phyloP scores from a whole-genome alignment of 2,329 filamentous ascomycete species.

The Colletotrichum phormii region DNA sequence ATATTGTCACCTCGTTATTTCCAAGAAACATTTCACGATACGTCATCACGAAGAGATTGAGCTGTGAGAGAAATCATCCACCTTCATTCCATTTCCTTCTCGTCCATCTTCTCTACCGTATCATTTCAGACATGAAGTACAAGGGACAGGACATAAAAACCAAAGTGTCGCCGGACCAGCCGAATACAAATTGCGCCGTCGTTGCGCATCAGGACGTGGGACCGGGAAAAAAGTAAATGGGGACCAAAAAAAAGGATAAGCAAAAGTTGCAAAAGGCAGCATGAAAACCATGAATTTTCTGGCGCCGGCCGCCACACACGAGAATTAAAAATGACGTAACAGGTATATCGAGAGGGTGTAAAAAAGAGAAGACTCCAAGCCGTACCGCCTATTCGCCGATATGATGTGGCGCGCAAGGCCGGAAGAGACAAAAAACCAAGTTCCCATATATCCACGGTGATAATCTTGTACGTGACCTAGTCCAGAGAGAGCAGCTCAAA shows the following conservation, averaged over 20 bases:
- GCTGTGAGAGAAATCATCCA: slow-evolving; percentile 17
- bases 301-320: slow-evolving; percentile 17
- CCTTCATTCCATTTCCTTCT: slow-evolving; percentile 29
- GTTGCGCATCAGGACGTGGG: slow-evolving; percentile 26
- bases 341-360: slow-evolving; percentile 31
- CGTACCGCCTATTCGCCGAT: slow-evolving; percentile 11
- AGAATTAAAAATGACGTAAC: slow-evolving; percentile 31
- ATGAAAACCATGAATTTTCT: slow-evolving; percentile 9
- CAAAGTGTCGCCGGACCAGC: slow-evolving; percentile 41
- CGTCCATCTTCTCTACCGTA: slow-evolving; percentile 24
- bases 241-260: background rate
- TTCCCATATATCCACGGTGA: slow-evolving; percentile 33
- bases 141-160: slow-evolving; percentile 16
- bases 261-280: background rate
- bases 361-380: slow-evolving; percentile 19
- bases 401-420: slow-evolving; percentile 8
- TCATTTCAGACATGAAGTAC: slow-evolving; percentile 29
- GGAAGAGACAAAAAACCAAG: slow-evolving; percentile 15
- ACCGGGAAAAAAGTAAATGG: background rate
- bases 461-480: slow-evolving; percentile 24
- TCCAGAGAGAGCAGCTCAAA: slow-evolving; percentile 24
- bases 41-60: background rate
- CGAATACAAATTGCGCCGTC: slow-evolving; percentile 36
- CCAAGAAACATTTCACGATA: background rate
- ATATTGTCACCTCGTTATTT: background rate